These are phyloP conservation scores for Talaromyces nanjingensis DNA, from an alignment of 495 filamentous ascomycete species.

Conservation along the genomic window DNA sequence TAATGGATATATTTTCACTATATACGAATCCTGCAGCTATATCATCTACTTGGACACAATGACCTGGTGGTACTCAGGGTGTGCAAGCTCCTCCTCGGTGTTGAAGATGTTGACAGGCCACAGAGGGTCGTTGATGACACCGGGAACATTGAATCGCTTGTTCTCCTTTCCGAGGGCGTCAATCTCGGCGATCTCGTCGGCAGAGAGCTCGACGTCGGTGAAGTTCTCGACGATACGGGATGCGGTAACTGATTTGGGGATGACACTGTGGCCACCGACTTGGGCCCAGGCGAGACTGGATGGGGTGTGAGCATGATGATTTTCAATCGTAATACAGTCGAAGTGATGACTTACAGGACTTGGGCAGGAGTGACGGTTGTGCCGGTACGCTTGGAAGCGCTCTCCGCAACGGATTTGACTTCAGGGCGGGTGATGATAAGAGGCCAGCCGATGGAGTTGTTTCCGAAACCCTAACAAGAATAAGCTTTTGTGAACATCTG, in stretches of 20 bases:
- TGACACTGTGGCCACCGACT: slow-evolving; percentile 41
- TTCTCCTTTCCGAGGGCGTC: slow-evolving; percentile 32
- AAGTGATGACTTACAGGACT: slow-evolving; percentile 23
- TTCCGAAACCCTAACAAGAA: slow-evolving; percentile 34
- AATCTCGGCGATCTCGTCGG: slow-evolving; percentile 39
- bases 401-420: slow-evolving; percentile 37
- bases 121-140: slow-evolving; percentile 28
- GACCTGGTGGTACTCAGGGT: slow-evolving; percentile 36
- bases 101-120: slow-evolving; percentile 43
- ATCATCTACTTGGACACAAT: slow-evolving; percentile 11
- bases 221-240: slow-evolving; percentile 43
- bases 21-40: not conserved
- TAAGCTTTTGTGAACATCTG: not conserved
- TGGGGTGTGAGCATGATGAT: not conserved
- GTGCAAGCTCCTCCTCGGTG: slow-evolving; percentile 31
- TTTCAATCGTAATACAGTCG: too few species aligned
- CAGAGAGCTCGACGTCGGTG: slow-evolving; percentile 39
- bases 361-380: slow-evolving; percentile 32
- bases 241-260: slow-evolving; percentile 43
- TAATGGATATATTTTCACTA: not conserved
- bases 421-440: slow-evolving; percentile 38
- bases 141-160: slow-evolving; percentile 42
- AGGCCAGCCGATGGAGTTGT: slow-evolving; percentile 37
- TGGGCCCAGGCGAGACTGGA: slow-evolving; percentile 39
- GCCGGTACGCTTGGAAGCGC: slow-evolving; percentile 33